Evolutionary conservation across 2,329 filamentous ascomycete species (phyloP).

Genomic region (Phyllosticta citrichinensis): DNA sequence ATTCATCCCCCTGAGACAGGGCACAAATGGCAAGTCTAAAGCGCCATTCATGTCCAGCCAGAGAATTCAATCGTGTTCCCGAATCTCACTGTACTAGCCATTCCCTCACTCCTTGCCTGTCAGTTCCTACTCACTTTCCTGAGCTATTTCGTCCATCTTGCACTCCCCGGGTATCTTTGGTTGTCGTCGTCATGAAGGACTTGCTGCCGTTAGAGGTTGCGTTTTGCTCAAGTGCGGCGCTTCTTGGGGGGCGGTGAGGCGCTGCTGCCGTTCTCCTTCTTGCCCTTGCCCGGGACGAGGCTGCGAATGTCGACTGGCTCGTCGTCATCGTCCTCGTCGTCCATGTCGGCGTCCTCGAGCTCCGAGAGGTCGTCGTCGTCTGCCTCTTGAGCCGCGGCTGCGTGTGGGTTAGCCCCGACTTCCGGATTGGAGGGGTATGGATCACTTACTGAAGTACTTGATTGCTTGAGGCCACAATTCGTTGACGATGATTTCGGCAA

Average conservation of each 20-base stretch:
- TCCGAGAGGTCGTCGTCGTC: constrained; percentile 58
- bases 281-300: constrained; percentile 36
- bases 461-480: constrained; percentile 84
- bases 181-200: background rate
- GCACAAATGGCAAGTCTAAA: too few species aligned
- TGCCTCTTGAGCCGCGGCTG: constrained; percentile 54
- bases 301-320: constrained; percentile 38
- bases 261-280: constrained; percentile 23
- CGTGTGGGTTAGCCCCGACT: too few species aligned
- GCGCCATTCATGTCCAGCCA: too few species aligned
- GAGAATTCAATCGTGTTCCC: too few species aligned
- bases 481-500: constrained; percentile 72
- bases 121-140: background rate
- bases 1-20: too few species aligned
- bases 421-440: background rate
- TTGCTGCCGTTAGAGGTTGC: background rate
- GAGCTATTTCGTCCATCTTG: background rate
- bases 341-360: constrained; percentile 54
- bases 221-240: background rate
- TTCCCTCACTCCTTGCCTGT: background rate
- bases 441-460: constrained; percentile 74
- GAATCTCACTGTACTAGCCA: background rate
- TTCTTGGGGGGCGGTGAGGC: background rate
- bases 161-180: background rate
- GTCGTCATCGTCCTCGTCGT: constrained; percentile 36